Evolutionary conservation across 2,329 filamentous ascomycete species (phyloP).

Genomic region (Ceratocystis albifundus): DNA sequence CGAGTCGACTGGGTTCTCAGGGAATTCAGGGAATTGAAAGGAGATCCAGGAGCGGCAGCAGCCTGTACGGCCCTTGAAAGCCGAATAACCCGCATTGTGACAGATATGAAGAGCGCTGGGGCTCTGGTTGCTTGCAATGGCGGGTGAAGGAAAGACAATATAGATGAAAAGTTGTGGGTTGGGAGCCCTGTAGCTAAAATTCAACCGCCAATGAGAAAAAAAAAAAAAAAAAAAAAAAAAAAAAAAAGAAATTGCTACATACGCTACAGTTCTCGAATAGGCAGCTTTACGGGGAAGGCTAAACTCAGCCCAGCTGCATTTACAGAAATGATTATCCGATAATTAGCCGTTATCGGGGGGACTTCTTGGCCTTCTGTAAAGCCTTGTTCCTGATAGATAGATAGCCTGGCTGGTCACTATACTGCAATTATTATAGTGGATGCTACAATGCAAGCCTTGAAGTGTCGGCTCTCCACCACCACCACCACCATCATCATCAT

Average conservation of each 20-base stretch:
- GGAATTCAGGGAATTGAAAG: constrained; percentile 11
- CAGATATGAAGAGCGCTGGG: constrained; percentile 1
- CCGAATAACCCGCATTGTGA: constrained; percentile 23
- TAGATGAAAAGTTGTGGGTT: background rate
- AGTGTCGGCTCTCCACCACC: background rate
- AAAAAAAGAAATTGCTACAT: constrained; percentile 18
- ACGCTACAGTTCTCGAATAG: background rate
- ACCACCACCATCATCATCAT: too few species aligned
- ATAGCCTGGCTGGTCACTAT: too few species aligned
- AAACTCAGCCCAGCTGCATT: background rate
- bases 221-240: too few species aligned
- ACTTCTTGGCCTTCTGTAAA: background rate
- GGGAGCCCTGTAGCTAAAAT: background rate
- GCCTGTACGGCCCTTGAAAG: constrained; percentile 18
- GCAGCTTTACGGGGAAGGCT: background rate
- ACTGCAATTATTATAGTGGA: background rate
- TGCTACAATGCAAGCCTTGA: background rate
- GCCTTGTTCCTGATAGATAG: background rate
- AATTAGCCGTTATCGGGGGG: background rate
- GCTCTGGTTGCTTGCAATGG: constrained; percentile 1
- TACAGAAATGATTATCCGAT: constrained; percentile 10
- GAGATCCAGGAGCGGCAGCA: constrained; percentile 11
- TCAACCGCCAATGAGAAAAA: constrained; percentile 10
- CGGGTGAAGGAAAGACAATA: background rate
- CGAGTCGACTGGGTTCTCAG: constrained; percentile 17